Conservation (phyloP, 768 basidiomycete species). For the Tremella mesenterica region DNA sequence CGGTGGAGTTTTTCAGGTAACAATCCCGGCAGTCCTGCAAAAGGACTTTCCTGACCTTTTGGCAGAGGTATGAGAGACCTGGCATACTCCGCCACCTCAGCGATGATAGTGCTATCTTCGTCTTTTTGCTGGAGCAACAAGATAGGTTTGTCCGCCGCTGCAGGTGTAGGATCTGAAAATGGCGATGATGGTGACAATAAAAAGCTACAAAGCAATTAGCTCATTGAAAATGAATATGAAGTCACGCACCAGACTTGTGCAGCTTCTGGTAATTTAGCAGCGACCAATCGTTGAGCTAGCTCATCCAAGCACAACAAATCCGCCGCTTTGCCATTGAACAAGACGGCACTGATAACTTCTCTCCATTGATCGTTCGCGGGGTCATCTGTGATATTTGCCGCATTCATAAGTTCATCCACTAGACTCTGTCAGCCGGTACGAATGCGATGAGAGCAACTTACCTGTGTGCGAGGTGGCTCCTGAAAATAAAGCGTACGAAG, state of each 20-base stretch:
- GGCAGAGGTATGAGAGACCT: constrained; percentile 59
- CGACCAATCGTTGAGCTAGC: constrained; percentile 70
- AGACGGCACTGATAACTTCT: constrained; percentile 73
- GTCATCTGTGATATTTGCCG: constrained; percentile 54
- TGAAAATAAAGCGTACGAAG: constrained; percentile 68
- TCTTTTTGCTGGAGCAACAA: constrained; percentile 50
- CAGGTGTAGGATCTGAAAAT: constrained; percentile 62
- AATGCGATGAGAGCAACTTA: constrained; percentile 44
- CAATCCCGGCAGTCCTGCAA: constrained; percentile 70
- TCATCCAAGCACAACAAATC: constrained; percentile 67
- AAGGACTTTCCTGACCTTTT: constrained; percentile 74
- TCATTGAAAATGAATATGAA: neutral
- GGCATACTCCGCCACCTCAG: constrained; percentile 88
- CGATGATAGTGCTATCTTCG: constrained; percentile 65
- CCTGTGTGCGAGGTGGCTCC: constrained; percentile 65
- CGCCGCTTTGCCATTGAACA: constrained; percentile 58
- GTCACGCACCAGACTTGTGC: constrained; percentile 78
- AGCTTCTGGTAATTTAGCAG: constrained; percentile 67
- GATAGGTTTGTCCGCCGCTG: constrained; percentile 59
- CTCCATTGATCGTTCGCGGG: constrained; percentile 65
- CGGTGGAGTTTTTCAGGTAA: constrained; percentile 79
- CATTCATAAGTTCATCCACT: constrained; percentile 44
- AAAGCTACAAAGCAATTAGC: constrained; percentile 46
- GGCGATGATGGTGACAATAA: constrained; percentile 81
- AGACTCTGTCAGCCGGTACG: constrained; percentile 4